Conservation (phyloP, 2,329 filamentous ascomycete species). For the Nothopassalora personata region DNA sequence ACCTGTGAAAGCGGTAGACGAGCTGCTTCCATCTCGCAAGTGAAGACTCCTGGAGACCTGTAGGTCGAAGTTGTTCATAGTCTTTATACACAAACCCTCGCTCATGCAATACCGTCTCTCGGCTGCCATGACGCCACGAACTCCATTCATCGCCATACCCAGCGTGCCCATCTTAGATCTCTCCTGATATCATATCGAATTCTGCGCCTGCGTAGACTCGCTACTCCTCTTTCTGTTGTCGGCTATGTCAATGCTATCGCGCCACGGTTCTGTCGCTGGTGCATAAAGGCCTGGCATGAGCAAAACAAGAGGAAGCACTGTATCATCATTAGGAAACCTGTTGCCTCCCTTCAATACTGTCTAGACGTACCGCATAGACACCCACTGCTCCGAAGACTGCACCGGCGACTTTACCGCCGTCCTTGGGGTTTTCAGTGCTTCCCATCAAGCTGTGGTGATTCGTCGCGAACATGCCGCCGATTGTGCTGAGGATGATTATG, state of each 20-base stretch:
- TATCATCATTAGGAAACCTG: background rate
- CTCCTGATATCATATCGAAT: background rate
- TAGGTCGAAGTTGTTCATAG: background rate
- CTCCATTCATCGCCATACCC: background rate
- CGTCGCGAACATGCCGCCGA: slow-evolving; percentile 65
- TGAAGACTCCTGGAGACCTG: background rate
- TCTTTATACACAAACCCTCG: background rate
- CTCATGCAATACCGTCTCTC: background rate
- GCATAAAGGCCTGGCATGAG: slow-evolving; percentile 79
- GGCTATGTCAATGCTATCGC: background rate
- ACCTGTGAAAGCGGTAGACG: background rate
- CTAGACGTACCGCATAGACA: slow-evolving; percentile 72
- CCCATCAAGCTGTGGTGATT: slow-evolving; percentile 83
- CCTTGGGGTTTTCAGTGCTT: slow-evolving; percentile 54
- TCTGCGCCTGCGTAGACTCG: background rate
- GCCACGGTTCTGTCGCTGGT: slow-evolving; percentile 62
- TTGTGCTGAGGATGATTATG: slow-evolving; percentile 59
- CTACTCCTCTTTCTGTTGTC: background rate
- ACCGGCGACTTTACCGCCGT: slow-evolving; percentile 71
- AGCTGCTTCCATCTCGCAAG: background rate
- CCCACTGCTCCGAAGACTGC: slow-evolving; percentile 85
- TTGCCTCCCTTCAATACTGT: background rate
- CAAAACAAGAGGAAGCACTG: slow-evolving; percentile 90
- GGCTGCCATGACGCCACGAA: background rate
- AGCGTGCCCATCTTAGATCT: background rate